phyloP scores from a whole-genome alignment of 1,284 basidiomycete species.

The Cerrena zonata region DNA sequence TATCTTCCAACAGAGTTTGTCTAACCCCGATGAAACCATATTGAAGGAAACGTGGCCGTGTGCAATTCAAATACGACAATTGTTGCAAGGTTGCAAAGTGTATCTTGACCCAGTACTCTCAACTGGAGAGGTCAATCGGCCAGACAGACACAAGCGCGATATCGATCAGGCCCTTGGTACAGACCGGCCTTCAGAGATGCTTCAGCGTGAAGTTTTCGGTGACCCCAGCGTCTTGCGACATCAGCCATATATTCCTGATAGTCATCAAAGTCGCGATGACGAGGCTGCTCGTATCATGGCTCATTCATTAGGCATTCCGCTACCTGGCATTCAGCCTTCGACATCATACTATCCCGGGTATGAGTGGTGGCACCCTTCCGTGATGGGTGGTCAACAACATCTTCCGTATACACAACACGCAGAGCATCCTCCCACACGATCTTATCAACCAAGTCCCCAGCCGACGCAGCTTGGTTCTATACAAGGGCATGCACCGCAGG shows the following conservation, averaged over 20 bases:
- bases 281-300: slow-evolving; percentile 59
- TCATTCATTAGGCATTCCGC: slow-evolving; percentile 63
- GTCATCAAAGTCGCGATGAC: slow-evolving; percentile 40
- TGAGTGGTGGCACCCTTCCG: slow-evolving; percentile 63
- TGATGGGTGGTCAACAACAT: slow-evolving; percentile 5
- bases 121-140: slow-evolving; percentile 27
- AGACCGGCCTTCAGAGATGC: slow-evolving; percentile 44
- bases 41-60: slow-evolving; percentile 67
- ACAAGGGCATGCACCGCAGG: slow-evolving; percentile 13
- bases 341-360: slow-evolving; percentile 65
- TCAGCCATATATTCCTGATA: slow-evolving; percentile 9
- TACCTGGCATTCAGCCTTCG: slow-evolving; percentile 55
- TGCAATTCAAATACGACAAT: slow-evolving; percentile 62
- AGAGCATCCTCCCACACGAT: background rate
- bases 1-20: background rate
- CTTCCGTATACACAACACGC: background rate
- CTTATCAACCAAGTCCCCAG: slow-evolving; percentile 1
- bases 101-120: slow-evolving; percentile 40
- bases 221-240: slow-evolving; percentile 17
- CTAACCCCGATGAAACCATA: no score
- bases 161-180: slow-evolving; percentile 62
- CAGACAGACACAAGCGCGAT: slow-evolving; percentile 50
- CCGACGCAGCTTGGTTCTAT: slow-evolving; percentile 17
- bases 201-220: slow-evolving; percentile 40
- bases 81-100: slow-evolving; percentile 65